These are phyloP conservation scores for Stephania japonica DNA, from an alignment of 164 flowering plant species.

Conservation along the genomic window DNA sequence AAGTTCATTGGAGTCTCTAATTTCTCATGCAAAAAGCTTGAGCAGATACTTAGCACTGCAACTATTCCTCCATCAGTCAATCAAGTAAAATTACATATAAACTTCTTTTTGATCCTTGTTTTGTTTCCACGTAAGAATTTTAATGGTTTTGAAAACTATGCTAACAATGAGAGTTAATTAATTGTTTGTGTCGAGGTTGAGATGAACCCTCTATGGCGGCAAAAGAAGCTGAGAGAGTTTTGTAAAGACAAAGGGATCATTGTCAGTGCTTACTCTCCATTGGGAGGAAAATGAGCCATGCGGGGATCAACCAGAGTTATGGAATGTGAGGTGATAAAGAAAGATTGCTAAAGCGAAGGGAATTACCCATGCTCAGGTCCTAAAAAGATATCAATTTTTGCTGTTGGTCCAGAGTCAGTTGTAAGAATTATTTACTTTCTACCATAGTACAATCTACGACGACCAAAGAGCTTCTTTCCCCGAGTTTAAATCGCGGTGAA, in stretches of 20 bases:
- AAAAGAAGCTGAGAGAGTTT: constrained; percentile 2
- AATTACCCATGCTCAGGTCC: constrained; percentile 11
- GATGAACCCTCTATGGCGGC: constrained; percentile 12
- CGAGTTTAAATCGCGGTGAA: no score
- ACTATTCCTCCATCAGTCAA: background rate
- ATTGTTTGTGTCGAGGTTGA: constrained; percentile 5
- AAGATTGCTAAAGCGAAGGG: constrained; percentile 9
- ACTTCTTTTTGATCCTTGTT: background rate
- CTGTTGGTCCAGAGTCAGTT: no score
- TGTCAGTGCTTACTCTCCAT: constrained; percentile 5
- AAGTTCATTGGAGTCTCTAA: background rate
- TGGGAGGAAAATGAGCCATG: constrained; percentile 2
- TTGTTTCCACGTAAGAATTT: no score
- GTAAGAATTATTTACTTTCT: no score
- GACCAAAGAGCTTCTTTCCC: no score
- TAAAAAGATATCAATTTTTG: background rate
- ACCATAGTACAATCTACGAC: no score
- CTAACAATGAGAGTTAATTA: background rate
- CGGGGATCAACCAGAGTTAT: constrained; percentile 8
- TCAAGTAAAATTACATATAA: background rate
- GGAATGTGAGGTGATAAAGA: background rate
- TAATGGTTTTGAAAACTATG: no score
- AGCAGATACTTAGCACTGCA: background rate
- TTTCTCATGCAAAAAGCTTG: background rate
- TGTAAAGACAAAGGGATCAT: constrained; percentile 1